Percentiles rank a stretch among this genome's conserved stretches.
Evolutionary conservation across 768 basidiomycete genomes (phyloP).

Genomic region (Calocybe gangraenosa): DNA sequence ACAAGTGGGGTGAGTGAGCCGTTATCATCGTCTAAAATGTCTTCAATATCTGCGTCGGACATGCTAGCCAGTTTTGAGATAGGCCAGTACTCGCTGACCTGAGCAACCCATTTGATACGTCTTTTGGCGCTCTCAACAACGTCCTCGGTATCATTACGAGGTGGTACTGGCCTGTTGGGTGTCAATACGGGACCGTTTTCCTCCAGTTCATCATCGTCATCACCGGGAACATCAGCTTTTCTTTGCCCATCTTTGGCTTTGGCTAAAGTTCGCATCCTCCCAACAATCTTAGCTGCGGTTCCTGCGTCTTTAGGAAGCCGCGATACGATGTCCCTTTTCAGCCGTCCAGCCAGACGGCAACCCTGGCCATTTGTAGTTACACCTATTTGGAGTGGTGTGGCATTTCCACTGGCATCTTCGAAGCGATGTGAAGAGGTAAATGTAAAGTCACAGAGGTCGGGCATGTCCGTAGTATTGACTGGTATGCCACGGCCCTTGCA

Average conservation of each 20-base stretch:
- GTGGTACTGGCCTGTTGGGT: slow-evolving; percentile 68
- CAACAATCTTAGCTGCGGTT: slow-evolving; percentile 69
- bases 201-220: slow-evolving; percentile 36
- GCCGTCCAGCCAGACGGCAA: slow-evolving; percentile 75
- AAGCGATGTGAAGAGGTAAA: slow-evolving; percentile 88
- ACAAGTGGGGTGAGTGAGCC: slow-evolving; percentile 7
- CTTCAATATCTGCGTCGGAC: slow-evolving; percentile 61
- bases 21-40: slow-evolving; percentile 45
- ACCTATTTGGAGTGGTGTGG: slow-evolving; percentile 65
- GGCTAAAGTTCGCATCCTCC: slow-evolving; percentile 58
- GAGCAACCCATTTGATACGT: slow-evolving; percentile 90
- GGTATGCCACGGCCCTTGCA: slow-evolving; percentile 61
- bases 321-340: slow-evolving; percentile 80
- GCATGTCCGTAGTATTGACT: slow-evolving; percentile 85
- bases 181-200: slow-evolving; percentile 55
- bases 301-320: slow-evolving; percentile 71
- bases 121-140: slow-evolving; percentile 47
- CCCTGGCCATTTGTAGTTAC: slow-evolving; percentile 92
- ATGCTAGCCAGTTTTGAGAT: slow-evolving; percentile 70
- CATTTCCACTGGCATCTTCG: slow-evolving; percentile 38
- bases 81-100: slow-evolving; percentile 96
- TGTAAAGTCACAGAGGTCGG: slow-evolving; percentile 83
- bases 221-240: slow-evolving; percentile 12
- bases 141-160: slow-evolving; percentile 36
- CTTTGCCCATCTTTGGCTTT: slow-evolving; percentile 11